Percentiles rank a stretch among this genome's conserved stretches.
Conservation (phyloP, 768 basidiomycete species). For the Suillus subluteus region DNA sequence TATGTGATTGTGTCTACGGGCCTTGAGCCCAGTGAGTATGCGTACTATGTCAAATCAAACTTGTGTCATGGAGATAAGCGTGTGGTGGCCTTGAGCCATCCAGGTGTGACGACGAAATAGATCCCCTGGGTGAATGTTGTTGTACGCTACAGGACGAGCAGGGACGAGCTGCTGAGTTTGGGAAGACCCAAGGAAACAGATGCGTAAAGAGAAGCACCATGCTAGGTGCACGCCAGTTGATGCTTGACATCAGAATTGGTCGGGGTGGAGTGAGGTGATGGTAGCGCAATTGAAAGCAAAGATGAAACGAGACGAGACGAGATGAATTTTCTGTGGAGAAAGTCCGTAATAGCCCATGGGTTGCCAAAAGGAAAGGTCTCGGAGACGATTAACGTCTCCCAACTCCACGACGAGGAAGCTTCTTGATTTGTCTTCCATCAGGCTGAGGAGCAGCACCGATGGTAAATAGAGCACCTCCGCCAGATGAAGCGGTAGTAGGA, state of each 20-base stretch:
- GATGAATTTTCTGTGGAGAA: constrained; percentile 4
- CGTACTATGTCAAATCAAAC: constrained; percentile 16
- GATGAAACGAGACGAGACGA: constrained; percentile 10
- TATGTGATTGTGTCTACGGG: constrained; percentile 32
- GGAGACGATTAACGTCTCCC: constrained; percentile 25
- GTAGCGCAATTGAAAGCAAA: constrained; percentile 24
- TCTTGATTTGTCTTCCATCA: constrained; percentile 51
- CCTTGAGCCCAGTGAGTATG: constrained; percentile 40
- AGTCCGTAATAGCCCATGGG: constrained; percentile 3
- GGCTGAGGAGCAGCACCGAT: constrained; percentile 56
- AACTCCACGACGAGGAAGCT: constrained; percentile 49
- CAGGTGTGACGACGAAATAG: constrained; percentile 17
- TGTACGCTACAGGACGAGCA: constrained; percentile 12
- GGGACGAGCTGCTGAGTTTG: constrained; percentile 2
- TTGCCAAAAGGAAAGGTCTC: constrained; percentile 15
- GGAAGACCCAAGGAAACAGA: constrained; percentile 12
- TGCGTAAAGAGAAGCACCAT: constrained; percentile 10
- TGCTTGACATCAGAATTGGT: constrained; percentile 29
- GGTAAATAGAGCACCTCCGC: constrained; percentile 50
- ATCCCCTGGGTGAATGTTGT: constrained; percentile 19
- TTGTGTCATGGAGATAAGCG: constrained; percentile 10
- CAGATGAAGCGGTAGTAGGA: constrained; percentile 36
- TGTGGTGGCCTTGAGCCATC: constrained; percentile 36
- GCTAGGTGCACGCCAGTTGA: constrained; percentile 20
- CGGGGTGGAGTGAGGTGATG: constrained; percentile 13